These are phyloP conservation scores for Truncatella angustata DNA, from an alignment of 2,329 filamentous ascomycete genomes.

Conservation along the genomic window DNA sequence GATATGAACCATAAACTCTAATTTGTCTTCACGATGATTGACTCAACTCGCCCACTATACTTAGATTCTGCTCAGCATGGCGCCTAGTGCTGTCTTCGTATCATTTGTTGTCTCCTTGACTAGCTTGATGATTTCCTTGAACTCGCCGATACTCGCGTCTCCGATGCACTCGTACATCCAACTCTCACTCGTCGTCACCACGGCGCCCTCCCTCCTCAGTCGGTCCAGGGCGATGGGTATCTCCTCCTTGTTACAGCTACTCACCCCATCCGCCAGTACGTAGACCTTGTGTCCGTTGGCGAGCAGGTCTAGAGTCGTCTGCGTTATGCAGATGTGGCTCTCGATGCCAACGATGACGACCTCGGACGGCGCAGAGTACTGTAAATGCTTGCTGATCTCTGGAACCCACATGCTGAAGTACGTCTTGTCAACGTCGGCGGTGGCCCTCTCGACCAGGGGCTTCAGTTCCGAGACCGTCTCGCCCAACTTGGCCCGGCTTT, in stretches of 20 bases:
- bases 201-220: slow-evolving; percentile 71
- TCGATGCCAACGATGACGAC: slow-evolving; percentile 89
- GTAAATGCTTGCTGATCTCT: slow-evolving; percentile 48
- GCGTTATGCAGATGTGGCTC: slow-evolving; percentile 89
- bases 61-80: slow-evolving; percentile 60
- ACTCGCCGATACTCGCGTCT: slow-evolving; percentile 71
- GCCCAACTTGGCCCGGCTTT: slow-evolving; percentile 76
- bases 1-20: too few species aligned
- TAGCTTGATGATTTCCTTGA: slow-evolving; percentile 69
- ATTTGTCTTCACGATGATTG: too few species aligned
- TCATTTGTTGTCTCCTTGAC: slow-evolving; percentile 74
- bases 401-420: slow-evolving; percentile 85
- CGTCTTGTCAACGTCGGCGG: slow-evolving; percentile 75
- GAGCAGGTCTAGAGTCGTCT: slow-evolving; percentile 83
- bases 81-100: slow-evolving; percentile 67
- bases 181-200: slow-evolving; percentile 85
- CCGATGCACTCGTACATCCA: slow-evolving; percentile 87
- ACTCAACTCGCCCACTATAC: background rate
- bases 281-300: slow-evolving; percentile 77
- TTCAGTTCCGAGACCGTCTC: slow-evolving; percentile 73
- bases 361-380: slow-evolving; percentile 40
- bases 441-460: slow-evolving; percentile 48
- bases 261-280: slow-evolving; percentile 84
- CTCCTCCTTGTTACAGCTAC: slow-evolving; percentile 81
- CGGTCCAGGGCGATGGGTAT: slow-evolving; percentile 75